Conservation (phyloP, 352 stramenopile species). For the Globisporangium echinulatum region DNA sequence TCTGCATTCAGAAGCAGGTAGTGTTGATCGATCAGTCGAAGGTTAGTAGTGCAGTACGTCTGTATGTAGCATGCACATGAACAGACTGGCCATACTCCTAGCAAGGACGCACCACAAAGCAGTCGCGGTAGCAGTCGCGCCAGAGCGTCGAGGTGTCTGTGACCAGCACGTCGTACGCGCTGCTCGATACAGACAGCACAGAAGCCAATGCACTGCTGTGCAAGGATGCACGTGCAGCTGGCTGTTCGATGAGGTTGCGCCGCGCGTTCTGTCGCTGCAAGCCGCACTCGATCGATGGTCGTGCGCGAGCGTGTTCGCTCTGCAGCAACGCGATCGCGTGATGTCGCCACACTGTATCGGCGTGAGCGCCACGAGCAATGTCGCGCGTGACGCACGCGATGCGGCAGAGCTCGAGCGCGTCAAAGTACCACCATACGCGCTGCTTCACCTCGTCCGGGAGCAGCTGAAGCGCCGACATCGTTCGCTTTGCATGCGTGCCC, state of each 20-base stretch:
- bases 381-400: slow-evolving; percentile 26
- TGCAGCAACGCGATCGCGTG: slow-evolving; percentile 22
- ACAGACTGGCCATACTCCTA: background rate
- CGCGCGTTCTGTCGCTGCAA: slow-evolving; percentile 26
- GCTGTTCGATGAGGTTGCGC: slow-evolving; percentile 18
- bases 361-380: slow-evolving; percentile 27
- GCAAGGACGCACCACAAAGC: slow-evolving; percentile 29
- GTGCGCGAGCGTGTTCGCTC: slow-evolving; percentile 13
- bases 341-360: slow-evolving; percentile 30
- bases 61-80: background rate
- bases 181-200: background rate
- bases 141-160: slow-evolving; percentile 29
- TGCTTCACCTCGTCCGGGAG: slow-evolving; percentile 64
- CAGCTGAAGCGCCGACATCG: slow-evolving; percentile 25
- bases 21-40: too few relatives aligned
- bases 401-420: slow-evolving; percentile 44
- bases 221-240: background rate
- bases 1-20: slow-evolving; percentile 13
- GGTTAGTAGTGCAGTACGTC: too few relatives aligned
- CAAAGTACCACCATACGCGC: slow-evolving; percentile 46
- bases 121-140: slow-evolving; percentile 48
- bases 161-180: background rate
- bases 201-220: background rate
- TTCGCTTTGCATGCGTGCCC: background rate
- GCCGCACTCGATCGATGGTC: slow-evolving; percentile 15